Conservation (phyloP, 306 rosid species). For the Gillenia trifoliata region DNA sequence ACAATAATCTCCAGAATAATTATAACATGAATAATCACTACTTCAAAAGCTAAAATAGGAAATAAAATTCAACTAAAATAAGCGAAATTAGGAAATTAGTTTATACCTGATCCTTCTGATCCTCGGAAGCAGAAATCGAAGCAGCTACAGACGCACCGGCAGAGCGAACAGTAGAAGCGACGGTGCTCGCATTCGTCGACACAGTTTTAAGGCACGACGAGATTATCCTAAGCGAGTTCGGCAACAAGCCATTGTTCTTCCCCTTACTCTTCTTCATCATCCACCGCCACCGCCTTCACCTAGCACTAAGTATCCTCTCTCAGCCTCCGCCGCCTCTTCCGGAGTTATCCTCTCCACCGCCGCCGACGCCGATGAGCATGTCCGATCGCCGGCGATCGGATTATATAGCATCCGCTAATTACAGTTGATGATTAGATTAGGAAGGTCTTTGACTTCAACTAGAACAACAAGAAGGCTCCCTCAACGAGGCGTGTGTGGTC, state of each 20-base stretch:
- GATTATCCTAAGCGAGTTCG: slow-evolving; percentile 75
- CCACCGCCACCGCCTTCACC: slow-evolving; percentile 13
- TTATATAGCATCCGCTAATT: slow-evolving; percentile 28
- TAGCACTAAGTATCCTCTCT: slow-evolving; percentile 7
- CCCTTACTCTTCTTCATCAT: slow-evolving; percentile 51
- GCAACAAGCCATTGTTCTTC: slow-evolving; percentile 65
- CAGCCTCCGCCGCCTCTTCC: slow-evolving; percentile 18
- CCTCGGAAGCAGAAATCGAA: slow-evolving; percentile 65
- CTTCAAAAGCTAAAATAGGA: neutral
- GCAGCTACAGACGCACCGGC: slow-evolving; percentile 87
- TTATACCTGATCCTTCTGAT: slow-evolving; percentile 75
- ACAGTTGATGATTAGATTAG: neutral
- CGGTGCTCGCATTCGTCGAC: slow-evolving; percentile 73
- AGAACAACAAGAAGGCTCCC: neutral
- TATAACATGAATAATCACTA: neutral
- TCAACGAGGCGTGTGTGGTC: neutral
- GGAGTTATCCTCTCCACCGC: neutral
- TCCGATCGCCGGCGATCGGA: slow-evolving; percentile 41
- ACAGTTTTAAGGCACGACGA: slow-evolving; percentile 86
- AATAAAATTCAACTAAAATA: neutral
- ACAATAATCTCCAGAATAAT: neutral
- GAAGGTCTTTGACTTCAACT: slow-evolving; percentile 22
- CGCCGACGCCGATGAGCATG: slow-evolving; percentile 32
- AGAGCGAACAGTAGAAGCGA: slow-evolving; percentile 83
- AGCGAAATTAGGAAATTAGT: neutral